Percentiles rank a stretch among this genome's conserved stretches.
Evolutionary conservation across 345 rosid species (phyloP).

Genomic region (Mangifera indica): DNA sequence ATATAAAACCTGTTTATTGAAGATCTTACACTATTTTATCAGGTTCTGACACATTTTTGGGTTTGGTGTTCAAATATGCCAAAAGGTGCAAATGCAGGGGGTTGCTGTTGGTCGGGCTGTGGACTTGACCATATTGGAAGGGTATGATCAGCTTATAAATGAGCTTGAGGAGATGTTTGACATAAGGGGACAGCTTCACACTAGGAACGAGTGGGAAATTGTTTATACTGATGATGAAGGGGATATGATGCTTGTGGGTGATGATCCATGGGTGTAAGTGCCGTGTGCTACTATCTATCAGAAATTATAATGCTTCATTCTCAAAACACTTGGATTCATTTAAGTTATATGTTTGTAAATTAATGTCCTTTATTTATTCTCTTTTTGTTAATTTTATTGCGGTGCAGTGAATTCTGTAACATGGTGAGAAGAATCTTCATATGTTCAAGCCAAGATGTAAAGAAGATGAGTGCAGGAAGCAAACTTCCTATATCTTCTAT

Average conservation of each 20-base stretch:
- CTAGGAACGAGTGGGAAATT: constrained; percentile 71
- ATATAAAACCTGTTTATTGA: background rate
- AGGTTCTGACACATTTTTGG: constrained; percentile 6
- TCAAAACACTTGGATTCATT: no score
- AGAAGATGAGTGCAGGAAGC: constrained; percentile 58
- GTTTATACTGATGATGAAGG: constrained; percentile 92
- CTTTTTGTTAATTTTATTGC: background rate
- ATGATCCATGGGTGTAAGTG: constrained; percentile 94
- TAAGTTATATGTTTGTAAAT: background rate
- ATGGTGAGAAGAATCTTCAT: constrained; percentile 87
- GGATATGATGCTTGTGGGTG: constrained; percentile 94
- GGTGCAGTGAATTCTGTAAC: constrained; percentile 81
- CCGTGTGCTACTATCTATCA: background rate
- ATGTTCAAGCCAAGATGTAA: constrained; percentile 77
- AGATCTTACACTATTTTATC: background rate
- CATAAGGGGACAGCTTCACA: constrained; percentile 58
- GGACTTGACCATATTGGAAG: constrained; percentile 58
- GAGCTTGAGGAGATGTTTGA: constrained; percentile 85
- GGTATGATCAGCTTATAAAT: constrained; percentile 59
- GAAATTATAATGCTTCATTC: background rate
- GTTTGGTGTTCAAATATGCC: constrained; percentile 14
- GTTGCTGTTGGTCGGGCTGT: constrained; percentile 85
- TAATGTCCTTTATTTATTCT: background rate
- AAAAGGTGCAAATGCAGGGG: constrained; percentile 92
- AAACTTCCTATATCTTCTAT: constrained; percentile 46